A percentile compares a stretch with the other conserved stretches of the same genome.
Evolutionary conservation across 306 rosid genomes (phyloP).

Genomic region (Lathyrus aphaca): DNA sequence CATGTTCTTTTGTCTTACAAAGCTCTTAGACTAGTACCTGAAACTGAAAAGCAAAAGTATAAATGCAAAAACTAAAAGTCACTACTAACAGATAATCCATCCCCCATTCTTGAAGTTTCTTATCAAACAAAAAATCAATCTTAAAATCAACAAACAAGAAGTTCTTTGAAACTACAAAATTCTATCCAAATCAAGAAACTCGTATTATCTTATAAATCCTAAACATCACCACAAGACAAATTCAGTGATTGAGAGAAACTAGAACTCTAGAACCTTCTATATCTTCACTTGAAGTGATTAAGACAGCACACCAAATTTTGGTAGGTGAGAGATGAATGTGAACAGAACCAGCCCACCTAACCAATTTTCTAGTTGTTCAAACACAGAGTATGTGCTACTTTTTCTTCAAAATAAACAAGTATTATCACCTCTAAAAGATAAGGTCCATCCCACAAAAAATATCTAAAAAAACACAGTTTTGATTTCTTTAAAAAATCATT

Average conservation of each 20-base stretch:
- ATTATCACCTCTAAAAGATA: constrained; percentile 9
- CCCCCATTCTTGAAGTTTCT: neutral
- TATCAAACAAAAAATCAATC: neutral
- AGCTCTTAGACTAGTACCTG: constrained; percentile 2
- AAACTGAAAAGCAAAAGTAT: constrained; percentile 38
- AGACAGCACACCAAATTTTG: constrained; percentile 17
- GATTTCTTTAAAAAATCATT: neutral
- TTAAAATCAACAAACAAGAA: constrained; percentile 1
- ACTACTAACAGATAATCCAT: constrained; percentile 12
- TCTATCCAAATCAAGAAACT: constrained; percentile 19
- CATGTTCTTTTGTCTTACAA: constrained; percentile 42
- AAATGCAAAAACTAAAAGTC: constrained; percentile 6
- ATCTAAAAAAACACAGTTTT: neutral
- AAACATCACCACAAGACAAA: constrained; percentile 23
- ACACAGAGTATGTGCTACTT: constrained; percentile 15
- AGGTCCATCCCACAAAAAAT: constrained; percentile 16
- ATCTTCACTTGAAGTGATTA: constrained; percentile 5
- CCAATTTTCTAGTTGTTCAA: neutral
- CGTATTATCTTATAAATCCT: neutral
- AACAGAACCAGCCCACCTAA: constrained; percentile 21
- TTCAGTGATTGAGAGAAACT: constrained; percentile 3
- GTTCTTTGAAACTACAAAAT: neutral
- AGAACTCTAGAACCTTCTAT: constrained; percentile 29
- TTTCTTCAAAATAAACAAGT: constrained; percentile 11
- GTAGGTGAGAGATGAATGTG: constrained; percentile 32